Evolutionary conservation across 176 grass and related monocot genomes (phyloP), one percentile per base, ranked within the genome.

Genomic region (Pontederia crassipes): DNA sequence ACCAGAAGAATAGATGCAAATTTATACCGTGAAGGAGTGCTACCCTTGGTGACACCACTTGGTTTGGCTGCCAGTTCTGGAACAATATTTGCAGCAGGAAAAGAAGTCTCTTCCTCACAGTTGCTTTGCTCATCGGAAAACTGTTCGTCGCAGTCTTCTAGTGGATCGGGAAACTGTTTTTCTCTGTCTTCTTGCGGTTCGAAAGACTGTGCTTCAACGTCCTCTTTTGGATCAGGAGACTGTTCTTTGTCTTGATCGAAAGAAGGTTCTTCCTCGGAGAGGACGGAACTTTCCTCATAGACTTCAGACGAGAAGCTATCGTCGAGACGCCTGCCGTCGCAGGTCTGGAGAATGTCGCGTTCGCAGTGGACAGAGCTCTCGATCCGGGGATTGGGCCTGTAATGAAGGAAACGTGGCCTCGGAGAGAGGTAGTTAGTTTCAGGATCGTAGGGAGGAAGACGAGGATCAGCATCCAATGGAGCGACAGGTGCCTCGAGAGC

Each of bases 361-460:
- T 77, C 59, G 51, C 62, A 49, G 5, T 64, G 55, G 0, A 62
- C 60, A 14, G 63, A 78, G 45, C 57, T 73, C 45, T 83, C 79
- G 63, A 84, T 46, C 55, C 64, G 81, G n/a, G 76, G 84, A 48
- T 85, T 97, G 6, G 87, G 84, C 49, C 65, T 88, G 71, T 97
- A 97, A 58, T 80, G 84, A 28, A 97, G 82, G 70, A 78, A 97
- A 45, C 57, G 84, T n/a, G 93, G 93, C 66, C 93, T 74, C 40
- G 93, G 93, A 46, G 93, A 91, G 16, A 90, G 82, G 52, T 83
- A 97, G 64, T 97, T 97, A 8, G 78, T 90, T 75, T 81, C 82
- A 67, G 93, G 93, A 32, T 97, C 81, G 57, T 97, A 97, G 27
- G 88, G 76, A 11, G 66, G 83, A 52, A 77, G 47, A 46, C 11